Base-by-base conservation (phyloP, 441 rosid genomes). In the Macaranga tanarius region DNA sequence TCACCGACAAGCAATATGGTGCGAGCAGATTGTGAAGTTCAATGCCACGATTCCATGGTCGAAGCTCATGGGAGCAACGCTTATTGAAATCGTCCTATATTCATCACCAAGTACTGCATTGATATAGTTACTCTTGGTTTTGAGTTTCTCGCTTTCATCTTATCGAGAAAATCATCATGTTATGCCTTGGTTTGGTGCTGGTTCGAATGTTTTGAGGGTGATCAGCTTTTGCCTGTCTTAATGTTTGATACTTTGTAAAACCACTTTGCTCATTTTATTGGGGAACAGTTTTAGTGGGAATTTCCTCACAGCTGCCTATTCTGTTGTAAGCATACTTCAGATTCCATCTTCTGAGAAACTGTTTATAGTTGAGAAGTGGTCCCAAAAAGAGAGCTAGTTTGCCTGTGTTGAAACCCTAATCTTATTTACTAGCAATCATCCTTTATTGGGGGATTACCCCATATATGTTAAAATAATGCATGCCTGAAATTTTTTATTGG, bases 351-450 rank as follows among this genome's bases (percentile, higher is more conserved):
- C 65, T 68, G 67, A 73, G 62, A 71, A 75, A 84, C 80, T 82
- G 71, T 69, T 67, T 79, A 82, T 85, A 82, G 96, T 91, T 90
- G 95, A 87, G 75, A 84, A 90, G 98, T 93, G 97, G 98, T 93
- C 98, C 98, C 92, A 62, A 76, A 45, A 38, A 73, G 44, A 31
- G 45, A 23, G 51, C 23, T 28, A 72, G 65, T 87, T 62, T 80
- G 82, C 70, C 59, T 17, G 45, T 84, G 63, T 79, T 74, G 80
- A 75, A 78, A 82, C 88, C 85, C 80, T 73, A 76, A 72, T 63
- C 78, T 71, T 81, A 80, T 74, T 80, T 79, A 75, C 63, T 75
- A 19, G 55, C 66, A 69, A 55, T 76, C 76, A 38, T 56, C 67
- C 81, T 79, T 74, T 58, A 70, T 58, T 56, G 74, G 74, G 68